These are phyloP conservation scores for Erodium texanum DNA, from an alignment of 441 rosid species.

Conservation along the genomic window DNA sequence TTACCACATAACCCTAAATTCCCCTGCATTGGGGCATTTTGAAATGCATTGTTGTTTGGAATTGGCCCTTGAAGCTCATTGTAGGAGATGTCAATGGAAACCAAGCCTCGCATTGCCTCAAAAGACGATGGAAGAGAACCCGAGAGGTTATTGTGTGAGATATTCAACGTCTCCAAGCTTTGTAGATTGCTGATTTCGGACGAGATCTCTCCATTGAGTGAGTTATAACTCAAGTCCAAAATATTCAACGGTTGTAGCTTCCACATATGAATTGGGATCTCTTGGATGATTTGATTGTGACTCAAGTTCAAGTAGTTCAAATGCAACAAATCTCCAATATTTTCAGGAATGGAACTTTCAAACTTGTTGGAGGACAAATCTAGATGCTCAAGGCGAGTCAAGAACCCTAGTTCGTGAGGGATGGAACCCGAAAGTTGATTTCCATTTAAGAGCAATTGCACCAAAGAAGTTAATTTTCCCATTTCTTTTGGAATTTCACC, in stretches of 20 bases:
- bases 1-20: conserved; percentile 31
- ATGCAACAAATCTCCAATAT: conserved; percentile 2
- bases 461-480: conserved; percentile 14
- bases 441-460: background rate
- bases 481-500: conserved; percentile 30
- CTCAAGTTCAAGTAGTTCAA: conserved; percentile 26
- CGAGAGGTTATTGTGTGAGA: conserved; percentile 29
- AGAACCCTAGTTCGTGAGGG: conserved; percentile 17
- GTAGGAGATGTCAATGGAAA: conserved; percentile 23
- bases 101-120: conserved; percentile 3
- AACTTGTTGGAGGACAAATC: conserved; percentile 21
- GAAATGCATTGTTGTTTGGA: conserved; percentile 27
- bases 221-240: conserved; percentile 24
- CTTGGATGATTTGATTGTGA: conserved; percentile 15
- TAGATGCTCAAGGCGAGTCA: conserved; percentile 13
- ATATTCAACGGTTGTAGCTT: conserved; percentile 5
- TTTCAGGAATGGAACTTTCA: conserved; percentile 11
- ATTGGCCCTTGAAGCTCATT: conserved; percentile 28
- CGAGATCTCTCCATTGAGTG: conserved; percentile 15
- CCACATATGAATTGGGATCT: conserved; percentile 15
- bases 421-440: conserved; percentile 28
- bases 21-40: conserved; percentile 16
- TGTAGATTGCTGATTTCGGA: conserved; percentile 7
- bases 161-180: conserved; percentile 17
- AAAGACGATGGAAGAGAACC: conserved; percentile 19